phyloP scores from a whole-genome alignment of 2,329 filamentous ascomycete species.

The Fonsecaea erecta region DNA sequence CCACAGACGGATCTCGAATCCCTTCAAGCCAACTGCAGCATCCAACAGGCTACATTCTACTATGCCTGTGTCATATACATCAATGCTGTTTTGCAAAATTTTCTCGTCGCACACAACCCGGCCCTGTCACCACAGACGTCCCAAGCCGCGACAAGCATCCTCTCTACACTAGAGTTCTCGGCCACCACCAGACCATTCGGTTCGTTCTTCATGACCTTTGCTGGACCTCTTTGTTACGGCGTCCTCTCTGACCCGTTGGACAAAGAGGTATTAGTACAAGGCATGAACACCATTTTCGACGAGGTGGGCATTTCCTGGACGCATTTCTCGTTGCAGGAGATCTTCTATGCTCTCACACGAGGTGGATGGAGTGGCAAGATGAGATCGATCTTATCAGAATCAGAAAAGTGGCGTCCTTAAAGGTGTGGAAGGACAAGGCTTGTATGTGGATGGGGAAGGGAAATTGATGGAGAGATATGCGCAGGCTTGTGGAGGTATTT shows the following conservation, averaged over 20 bases:
- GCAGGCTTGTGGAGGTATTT: too few species aligned
- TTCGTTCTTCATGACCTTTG: constrained; percentile 15
- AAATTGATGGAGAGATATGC: too few species aligned
- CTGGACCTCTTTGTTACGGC: constrained; percentile 13
- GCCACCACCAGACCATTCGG: constrained; percentile 5
- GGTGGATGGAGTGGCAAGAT: not conserved
- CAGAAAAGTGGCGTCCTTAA: too few species aligned
- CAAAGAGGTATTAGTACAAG: not conserved
- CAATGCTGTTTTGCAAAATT: constrained; percentile 4
- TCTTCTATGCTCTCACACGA: not conserved
- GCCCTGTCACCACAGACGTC: constrained; percentile 3
- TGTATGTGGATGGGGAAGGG: too few species aligned
- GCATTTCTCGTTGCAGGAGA: not conserved
- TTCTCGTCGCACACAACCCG: constrained; percentile 1
- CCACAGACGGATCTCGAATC: not conserved
- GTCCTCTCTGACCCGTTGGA: not conserved
- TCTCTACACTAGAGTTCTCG: constrained; percentile 9
- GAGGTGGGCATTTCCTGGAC: not conserved
- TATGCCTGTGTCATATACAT: constrained; percentile 3
- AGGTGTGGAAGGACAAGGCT: too few species aligned
- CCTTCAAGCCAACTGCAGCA: not conserved
- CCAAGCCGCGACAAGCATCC: constrained; percentile 1
- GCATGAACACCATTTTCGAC: not conserved
- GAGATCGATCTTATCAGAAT: too few species aligned
- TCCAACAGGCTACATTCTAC: constrained; percentile 12